Percentiles rank a stretch among this genome's conserved stretches.
phyloP scores from a whole-genome alignment of 257 asterid species.

The Linderniella brevidens region DNA sequence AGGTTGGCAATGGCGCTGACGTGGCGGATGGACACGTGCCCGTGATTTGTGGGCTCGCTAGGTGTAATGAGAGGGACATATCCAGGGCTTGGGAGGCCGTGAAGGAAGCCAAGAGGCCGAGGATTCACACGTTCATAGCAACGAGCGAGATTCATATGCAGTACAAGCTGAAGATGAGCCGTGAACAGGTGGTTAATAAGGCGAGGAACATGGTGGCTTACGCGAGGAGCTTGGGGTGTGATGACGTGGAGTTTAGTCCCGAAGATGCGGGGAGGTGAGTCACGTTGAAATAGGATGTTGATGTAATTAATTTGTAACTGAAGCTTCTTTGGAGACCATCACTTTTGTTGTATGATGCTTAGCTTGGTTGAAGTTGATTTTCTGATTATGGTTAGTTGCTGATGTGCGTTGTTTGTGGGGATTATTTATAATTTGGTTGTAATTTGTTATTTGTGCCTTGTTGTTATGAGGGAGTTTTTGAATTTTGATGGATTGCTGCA shows the following conservation, averaged over 20 bases:
- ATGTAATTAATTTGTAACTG: too few species aligned
- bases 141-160: constrained; percentile 93
- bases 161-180: constrained; percentile 70
- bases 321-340: too few species aligned
- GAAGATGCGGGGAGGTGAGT: constrained; percentile 96
- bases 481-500: too few species aligned
- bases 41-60: constrained; percentile 78
- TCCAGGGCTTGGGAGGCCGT: constrained; percentile 97
- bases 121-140: constrained; percentile 92
- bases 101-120: constrained; percentile 61
- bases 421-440: too few species aligned
- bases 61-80: constrained; percentile 85
- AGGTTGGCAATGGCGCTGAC: constrained; percentile 39
- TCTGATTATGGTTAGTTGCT: too few species aligned
- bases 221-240: constrained; percentile 80
- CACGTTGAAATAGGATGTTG: too few species aligned
- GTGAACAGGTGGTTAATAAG: constrained; percentile 59
- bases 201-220: constrained; percentile 82
- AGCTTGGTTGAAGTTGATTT: too few species aligned
- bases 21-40: constrained; percentile 40
- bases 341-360: too few species aligned
- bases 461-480: too few species aligned
- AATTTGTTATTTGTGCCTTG: too few species aligned
- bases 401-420: too few species aligned
- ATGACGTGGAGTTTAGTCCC: constrained; percentile 91